phyloP scores from a whole-genome alignment of 805 yeast species.

The Metschnikowia shivogae region DNA sequence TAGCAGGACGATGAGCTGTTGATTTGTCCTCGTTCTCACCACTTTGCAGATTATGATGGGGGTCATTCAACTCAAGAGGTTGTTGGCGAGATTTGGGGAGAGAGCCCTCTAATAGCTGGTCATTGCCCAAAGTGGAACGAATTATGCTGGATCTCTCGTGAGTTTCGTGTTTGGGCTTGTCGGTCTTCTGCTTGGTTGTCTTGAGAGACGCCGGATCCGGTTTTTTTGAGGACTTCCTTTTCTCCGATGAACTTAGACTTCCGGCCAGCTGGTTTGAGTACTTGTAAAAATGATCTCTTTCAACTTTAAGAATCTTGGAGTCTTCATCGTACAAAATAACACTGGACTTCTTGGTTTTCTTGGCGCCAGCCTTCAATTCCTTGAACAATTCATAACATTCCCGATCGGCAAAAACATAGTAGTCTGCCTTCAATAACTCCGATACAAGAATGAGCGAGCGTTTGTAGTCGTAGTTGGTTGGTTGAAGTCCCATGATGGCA shows the following conservation, averaged over 20 bases:
- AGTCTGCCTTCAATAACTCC: conserved; percentile 28
- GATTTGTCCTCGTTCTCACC: no score
- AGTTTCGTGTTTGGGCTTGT: neutral
- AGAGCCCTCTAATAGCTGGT: no score
- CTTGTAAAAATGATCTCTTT: neutral
- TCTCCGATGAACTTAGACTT: neutral
- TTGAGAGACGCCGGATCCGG: neutral
- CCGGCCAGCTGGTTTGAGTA: neutral
- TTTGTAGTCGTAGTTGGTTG: conserved; percentile 24
- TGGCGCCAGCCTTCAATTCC: conserved; percentile 20
- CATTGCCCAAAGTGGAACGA: no score
- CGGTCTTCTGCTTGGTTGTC: neutral
- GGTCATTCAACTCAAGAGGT: no score
- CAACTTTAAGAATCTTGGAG: conserved; percentile 14
- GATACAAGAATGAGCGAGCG: conserved; percentile 28
- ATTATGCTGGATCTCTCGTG: no score
- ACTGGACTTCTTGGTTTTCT: conserved; percentile 21
- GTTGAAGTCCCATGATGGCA: conserved; percentile 19
- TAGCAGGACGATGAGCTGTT: no score
- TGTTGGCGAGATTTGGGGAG: no score
- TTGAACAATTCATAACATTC: conserved; percentile 29
- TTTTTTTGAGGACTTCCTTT: neutral
- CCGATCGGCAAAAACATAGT: conserved; percentile 28
- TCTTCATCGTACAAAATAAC: conserved; percentile 19
- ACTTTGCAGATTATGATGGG: no score